Conservation (phyloP, 1,284 basidiomycete genomes). For the Trametes sp. region DNA sequence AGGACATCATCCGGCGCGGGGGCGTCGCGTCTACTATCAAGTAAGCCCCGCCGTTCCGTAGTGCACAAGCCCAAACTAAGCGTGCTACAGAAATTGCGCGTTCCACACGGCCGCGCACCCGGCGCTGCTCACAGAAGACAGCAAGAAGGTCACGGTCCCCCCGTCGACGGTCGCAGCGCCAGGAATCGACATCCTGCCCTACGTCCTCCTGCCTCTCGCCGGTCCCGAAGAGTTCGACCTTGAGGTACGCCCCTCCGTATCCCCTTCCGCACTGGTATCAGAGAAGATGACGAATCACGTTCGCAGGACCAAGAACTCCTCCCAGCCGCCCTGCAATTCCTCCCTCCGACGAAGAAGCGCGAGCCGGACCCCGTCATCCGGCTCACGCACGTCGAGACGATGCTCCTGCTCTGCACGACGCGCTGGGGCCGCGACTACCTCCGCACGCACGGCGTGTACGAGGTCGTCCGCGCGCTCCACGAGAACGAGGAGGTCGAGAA, state of each 20-base stretch:
- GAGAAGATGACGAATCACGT: background rate
- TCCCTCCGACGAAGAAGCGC: conserved; percentile 85
- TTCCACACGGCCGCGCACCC: conserved; percentile 75
- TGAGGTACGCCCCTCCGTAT: conserved; percentile 66
- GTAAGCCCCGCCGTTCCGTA: conserved; percentile 48
- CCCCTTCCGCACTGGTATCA: background rate
- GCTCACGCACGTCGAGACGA: conserved; percentile 87
- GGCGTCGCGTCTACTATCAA: conserved; percentile 89
- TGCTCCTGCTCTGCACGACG: conserved; percentile 90
- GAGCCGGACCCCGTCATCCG: conserved; percentile 86
- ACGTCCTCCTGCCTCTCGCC: conserved; percentile 89
- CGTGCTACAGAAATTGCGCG: conserved; percentile 70
- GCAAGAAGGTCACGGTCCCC: conserved; percentile 54
- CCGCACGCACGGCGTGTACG: conserved; percentile 86
- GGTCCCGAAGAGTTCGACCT: conserved; percentile 95
- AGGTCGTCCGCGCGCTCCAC: conserved; percentile 85
- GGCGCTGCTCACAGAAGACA: conserved; percentile 73
- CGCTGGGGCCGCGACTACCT: conserved; percentile 87
- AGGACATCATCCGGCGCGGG: conserved; percentile 83
- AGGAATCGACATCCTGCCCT: conserved; percentile 85
- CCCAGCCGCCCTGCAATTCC: conserved; percentile 86
- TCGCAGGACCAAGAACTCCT: conserved; percentile 88
- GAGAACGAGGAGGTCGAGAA: conserved; percentile 83
- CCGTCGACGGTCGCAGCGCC: conserved; percentile 69
- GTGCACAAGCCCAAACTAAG: background rate